Evolutionary conservation across 2,329 filamentous ascomycete species (phyloP), one percentile per base, ranked within the genome.

Genomic region (Fusarium miscanthi): DNA sequence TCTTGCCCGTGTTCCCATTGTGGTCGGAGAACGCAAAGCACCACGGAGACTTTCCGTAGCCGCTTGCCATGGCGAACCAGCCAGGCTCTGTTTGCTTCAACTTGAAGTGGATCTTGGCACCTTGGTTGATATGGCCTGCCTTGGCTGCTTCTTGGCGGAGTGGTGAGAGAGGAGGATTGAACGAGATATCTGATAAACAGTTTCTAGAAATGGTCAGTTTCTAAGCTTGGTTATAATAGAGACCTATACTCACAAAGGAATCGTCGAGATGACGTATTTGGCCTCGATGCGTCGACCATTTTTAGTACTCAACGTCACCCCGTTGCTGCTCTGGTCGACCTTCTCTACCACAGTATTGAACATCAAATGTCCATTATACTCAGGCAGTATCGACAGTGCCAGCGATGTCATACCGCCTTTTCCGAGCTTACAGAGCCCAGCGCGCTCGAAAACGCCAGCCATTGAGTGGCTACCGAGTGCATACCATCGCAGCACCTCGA

Each of bases 11-110:
- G 2, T 63, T 68, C 2, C 73, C 72, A 14, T 75, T 74, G 17
- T 75, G 73, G 19, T 74, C 72, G 25, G 70, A 68, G n/a, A 70
- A 74, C 6, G 66, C 46, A 40, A 74, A 70, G 17, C 70, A 66
- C 38, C 58, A 69, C 1, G 71, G 69, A 0, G 69, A 66, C 2
- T 14, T 30, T 1, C 60, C 64, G 8, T 73, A 59, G 9, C 52
- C 59, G 10, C 38, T 65, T 25, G 67, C 59, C 69, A 45, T 52
- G 9, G 69, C 37, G 25, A 66, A 72, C 66, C 66, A 73, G 1
- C 57, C 60, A 9, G 54, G 35, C 8, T 66, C 59, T 1, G 48
- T 41, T 2, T 70, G 23, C 16, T 19, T 31, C 5, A 74, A 40
- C 16, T 61, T 59, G 48, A 73, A 73, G 40, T 74, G 71, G 3